phyloP scores from a whole-genome alignment of 441 rosid species.

The Arabidopsis lyrata region DNA sequence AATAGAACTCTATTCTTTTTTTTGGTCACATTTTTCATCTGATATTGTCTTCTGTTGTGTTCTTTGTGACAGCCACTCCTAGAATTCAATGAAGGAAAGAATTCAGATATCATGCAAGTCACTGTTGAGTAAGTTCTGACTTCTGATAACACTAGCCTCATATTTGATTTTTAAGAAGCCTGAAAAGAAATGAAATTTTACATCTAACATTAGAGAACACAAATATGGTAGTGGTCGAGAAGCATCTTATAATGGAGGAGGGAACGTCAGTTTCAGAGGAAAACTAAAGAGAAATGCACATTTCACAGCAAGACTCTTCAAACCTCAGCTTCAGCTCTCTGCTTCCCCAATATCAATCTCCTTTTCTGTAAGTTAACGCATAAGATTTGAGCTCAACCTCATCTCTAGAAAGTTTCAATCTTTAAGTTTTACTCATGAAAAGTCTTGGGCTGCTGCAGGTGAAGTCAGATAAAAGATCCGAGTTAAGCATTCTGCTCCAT shows the following conservation, averaged over 20 bases:
- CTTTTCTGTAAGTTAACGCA: conserved; percentile 63
- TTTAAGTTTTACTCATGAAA: not conserved
- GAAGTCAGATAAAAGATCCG: conserved; percentile 60
- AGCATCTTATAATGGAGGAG: conserved; percentile 83
- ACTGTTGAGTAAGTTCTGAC: conserved; percentile 67
- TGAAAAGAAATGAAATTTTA: not conserved
- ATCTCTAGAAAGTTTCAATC: not conserved
- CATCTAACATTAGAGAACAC: conserved; percentile 1
- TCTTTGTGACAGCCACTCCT: conserved; percentile 51
- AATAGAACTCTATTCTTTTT: not conserved
- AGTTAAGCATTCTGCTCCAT: conserved; percentile 59
- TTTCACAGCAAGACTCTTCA: conserved; percentile 67
- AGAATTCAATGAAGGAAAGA: conserved; percentile 49
- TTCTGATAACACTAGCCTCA: conserved; percentile 1
- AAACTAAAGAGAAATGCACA: conserved; percentile 52
- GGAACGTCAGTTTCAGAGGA: conserved; percentile 75
- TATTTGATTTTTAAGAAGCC: not conserved
- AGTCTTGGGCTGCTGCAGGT: conserved; percentile 54
- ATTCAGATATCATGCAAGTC: conserved; percentile 53
- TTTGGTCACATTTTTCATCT: not conserved
- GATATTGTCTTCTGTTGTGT: conserved; percentile 12
- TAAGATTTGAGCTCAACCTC: conserved; percentile 1
- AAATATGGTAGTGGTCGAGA: conserved; percentile 55
- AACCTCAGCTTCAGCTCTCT: conserved; percentile 58
- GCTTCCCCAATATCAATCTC: conserved; percentile 54